A percentile compares a stretch with the other conserved stretches of the same genome.
Evolutionary conservation across 257 asterid species (phyloP).

Genomic region (Fraxinus americana): DNA sequence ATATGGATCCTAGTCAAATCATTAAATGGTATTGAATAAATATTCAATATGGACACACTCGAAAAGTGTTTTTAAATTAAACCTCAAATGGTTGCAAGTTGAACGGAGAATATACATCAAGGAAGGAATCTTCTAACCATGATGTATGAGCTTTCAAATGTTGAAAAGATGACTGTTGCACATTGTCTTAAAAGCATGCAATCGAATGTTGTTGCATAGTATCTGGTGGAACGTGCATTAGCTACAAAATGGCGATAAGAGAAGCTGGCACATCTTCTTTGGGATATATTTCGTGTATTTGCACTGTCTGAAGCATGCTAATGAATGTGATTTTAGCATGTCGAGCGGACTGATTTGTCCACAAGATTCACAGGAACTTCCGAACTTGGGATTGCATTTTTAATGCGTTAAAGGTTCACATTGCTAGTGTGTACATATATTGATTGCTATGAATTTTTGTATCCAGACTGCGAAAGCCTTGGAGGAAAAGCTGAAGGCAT

Average conservation of each 20-base stretch:
- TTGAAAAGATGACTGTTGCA: too few relatives aligned
- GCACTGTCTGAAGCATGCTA: neutral
- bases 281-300: too few relatives aligned
- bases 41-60: too few relatives aligned
- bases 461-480: constrained; percentile 76
- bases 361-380: neutral
- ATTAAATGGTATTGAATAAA: too few relatives aligned
- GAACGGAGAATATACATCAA: too few relatives aligned
- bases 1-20: too few relatives aligned
- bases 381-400: neutral
- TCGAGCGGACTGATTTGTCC: neutral
- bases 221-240: neutral
- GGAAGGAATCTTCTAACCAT: too few relatives aligned
- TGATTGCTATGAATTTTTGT: neutral
- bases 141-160: too few relatives aligned
- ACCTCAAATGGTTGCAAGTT: too few relatives aligned
- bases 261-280: neutral
- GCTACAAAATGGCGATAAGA: neutral
- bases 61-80: too few relatives aligned
- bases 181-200: neutral
- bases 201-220: neutral
- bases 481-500: constrained; percentile 80
- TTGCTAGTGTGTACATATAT: neutral
- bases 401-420: neutral
- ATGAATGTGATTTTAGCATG: neutral